Percentiles rank a stretch among this genome's conserved stretches.
Evolutionary conservation across 1,139 yeast species (phyloP).

Genomic region (Hanseniaspora sp.): DNA sequence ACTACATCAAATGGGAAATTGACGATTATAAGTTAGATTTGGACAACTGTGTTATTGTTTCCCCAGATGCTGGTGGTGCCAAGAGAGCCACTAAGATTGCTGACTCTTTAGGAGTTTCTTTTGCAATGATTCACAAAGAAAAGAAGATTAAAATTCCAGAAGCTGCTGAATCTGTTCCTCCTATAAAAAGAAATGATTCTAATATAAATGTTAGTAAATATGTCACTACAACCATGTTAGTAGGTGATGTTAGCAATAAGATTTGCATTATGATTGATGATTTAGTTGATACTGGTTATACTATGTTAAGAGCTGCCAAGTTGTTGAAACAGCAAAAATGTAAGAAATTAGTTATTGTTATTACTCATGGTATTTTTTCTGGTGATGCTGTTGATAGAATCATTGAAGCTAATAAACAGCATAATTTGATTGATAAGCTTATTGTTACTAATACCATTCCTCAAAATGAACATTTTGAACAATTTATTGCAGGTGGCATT

Average conservation of each 20-base stretch:
- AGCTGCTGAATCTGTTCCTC: constrained; percentile 15
- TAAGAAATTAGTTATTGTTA: constrained; percentile 67
- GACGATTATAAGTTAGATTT: constrained; percentile 46
- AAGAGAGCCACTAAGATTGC: constrained; percentile 92
- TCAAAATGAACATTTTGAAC: constrained; percentile 38
- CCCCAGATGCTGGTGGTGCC: constrained; percentile 97
- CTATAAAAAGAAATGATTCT: constrained; percentile 6
- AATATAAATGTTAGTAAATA: constrained; percentile 18
- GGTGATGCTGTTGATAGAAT: constrained; percentile 81
- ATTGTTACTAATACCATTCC: constrained; percentile 93
- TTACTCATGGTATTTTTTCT: constrained; percentile 79
- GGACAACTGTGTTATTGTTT: constrained; percentile 66
- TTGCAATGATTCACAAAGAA: constrained; percentile 94
- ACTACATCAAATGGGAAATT: constrained; percentile 61
- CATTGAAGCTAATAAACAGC: constrained; percentile 25
- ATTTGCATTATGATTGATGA: constrained; percentile 86
- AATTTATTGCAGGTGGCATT: constrained; percentile 35
- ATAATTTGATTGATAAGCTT: constrained; percentile 66
- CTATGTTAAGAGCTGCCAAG: constrained; percentile 85
- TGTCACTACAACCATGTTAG: constrained; percentile 57
- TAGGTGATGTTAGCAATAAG: constrained; percentile 78
- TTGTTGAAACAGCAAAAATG: constrained; percentile 91
- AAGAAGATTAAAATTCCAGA: constrained; percentile 42
- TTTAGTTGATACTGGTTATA: constrained; percentile 84
- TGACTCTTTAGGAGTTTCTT: constrained; percentile 75